A percentile compares a stretch with the other conserved stretches of the same genome.
These are phyloP conservation scores for Chlamydomonas sphaeroides DNA, from an alignment of 139 green algal species.

Conservation along the genomic window DNA sequence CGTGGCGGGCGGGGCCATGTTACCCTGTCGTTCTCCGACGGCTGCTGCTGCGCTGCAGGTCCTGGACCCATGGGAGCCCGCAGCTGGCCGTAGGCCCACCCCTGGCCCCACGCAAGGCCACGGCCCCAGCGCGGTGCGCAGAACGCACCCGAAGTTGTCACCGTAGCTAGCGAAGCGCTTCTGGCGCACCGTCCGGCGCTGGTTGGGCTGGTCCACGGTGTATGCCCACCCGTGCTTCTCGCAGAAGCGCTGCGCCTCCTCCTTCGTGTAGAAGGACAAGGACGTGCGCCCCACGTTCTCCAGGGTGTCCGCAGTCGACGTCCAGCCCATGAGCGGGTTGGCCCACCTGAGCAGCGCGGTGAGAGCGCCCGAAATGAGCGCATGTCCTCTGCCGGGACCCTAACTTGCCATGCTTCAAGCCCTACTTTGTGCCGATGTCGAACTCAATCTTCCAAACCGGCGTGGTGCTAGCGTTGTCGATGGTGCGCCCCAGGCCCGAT, in stretches of 20 bases:
- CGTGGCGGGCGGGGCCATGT: no score
- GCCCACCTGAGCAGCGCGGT: slow-evolving; percentile 78
- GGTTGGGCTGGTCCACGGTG: slow-evolving; percentile 74
- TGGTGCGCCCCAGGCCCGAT: slow-evolving; percentile 74
- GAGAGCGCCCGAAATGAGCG: background rate
- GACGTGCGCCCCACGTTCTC: slow-evolving; percentile 76
- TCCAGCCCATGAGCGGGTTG: slow-evolving; percentile 98
- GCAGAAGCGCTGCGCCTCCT: slow-evolving; percentile 78
- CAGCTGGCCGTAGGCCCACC: background rate
- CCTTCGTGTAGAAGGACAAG: slow-evolving; percentile 78
- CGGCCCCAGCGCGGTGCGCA: background rate
- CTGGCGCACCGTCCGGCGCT: slow-evolving; percentile 46
- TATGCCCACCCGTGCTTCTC: slow-evolving; percentile 80
- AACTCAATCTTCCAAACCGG: slow-evolving; percentile 86
- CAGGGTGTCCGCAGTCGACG: slow-evolving; percentile 89
- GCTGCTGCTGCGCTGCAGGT: background rate
- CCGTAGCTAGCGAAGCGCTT: slow-evolving; percentile 81
- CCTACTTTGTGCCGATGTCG: slow-evolving; percentile 68
- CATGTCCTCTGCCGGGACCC: no score
- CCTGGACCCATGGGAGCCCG: background rate
- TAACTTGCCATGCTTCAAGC: no score
- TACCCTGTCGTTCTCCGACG: background rate
- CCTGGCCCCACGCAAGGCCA: background rate
- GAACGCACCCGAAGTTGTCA: slow-evolving; percentile 78
- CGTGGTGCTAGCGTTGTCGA: slow-evolving; percentile 32